Conservation (phyloP, 768 basidiomycete genomes). For the Rhodotorula paludigena region DNA sequence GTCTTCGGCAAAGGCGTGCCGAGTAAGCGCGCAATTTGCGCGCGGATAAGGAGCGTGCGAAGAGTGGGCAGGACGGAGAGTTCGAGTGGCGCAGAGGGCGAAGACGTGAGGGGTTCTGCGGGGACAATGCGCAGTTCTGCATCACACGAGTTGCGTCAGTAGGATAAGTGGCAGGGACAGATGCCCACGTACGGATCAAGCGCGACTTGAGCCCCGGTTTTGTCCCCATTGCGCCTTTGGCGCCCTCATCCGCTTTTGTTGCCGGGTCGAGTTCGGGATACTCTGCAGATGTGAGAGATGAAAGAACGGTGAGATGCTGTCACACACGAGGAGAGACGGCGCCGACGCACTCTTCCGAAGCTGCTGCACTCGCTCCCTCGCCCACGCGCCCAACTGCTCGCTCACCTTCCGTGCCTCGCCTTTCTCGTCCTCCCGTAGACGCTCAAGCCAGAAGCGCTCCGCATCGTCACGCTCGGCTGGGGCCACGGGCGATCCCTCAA, state of each 20-base stretch:
- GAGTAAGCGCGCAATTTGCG: constrained; percentile 22
- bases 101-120: neutral
- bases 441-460: constrained; percentile 75
- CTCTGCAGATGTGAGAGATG: neutral
- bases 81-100: neutral
- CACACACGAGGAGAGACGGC: neutral
- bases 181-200: neutral
- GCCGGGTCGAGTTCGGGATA: too few relatives aligned
- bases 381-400: constrained; percentile 1
- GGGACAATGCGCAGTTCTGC: neutral
- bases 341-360: constrained; percentile 53
- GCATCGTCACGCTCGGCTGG: constrained; percentile 67
- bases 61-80: constrained; percentile 30
- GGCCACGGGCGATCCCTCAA: constrained; percentile 72
- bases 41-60: constrained; percentile 24
- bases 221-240: too few relatives aligned
- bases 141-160: neutral
- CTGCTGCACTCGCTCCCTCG: constrained; percentile 55
- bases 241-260: too few relatives aligned
- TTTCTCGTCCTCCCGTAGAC: constrained; percentile 53
- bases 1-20: constrained; percentile 11
- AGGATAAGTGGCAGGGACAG: too few relatives aligned
- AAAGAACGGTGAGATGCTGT: neutral
- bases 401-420: too few relatives aligned
- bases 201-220: neutral